A percentile compares a stretch with the other conserved stretches of the same genome.
Conservation (phyloP, 768 basidiomycete species). For the Boletus speciosus region DNA sequence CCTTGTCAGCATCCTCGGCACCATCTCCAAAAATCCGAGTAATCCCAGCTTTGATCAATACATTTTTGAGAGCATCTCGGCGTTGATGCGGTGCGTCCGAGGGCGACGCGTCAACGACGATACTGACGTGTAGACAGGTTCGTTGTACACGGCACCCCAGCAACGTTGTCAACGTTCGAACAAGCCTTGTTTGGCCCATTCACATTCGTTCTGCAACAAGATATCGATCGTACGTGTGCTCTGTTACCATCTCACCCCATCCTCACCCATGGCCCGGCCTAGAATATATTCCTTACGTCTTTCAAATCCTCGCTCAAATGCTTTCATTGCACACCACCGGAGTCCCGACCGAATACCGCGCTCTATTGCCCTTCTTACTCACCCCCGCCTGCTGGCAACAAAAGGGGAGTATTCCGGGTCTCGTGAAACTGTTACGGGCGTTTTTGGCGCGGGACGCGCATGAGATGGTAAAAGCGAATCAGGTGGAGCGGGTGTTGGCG, state of each 20-base stretch:
- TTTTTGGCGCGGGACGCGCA: constrained; percentile 70
- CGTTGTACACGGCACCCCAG: constrained; percentile 66
- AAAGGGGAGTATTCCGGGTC: constrained; percentile 90
- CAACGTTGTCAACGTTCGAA: constrained; percentile 74
- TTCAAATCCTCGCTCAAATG: constrained; percentile 96
- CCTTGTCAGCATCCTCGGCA: constrained; percentile 78
- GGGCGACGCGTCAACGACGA: not conserved
- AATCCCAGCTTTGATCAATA: constrained; percentile 98
- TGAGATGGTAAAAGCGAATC: constrained; percentile 65
- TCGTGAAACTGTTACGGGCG: constrained; percentile 83
- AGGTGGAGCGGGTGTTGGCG: constrained; percentile 76
- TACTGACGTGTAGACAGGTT: constrained; percentile 50
- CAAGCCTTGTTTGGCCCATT: constrained; percentile 80
- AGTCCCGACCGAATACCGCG: constrained; percentile 74
- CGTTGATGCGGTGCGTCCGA: constrained; percentile 69
- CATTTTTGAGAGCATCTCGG: constrained; percentile 95
- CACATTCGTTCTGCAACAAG: constrained; percentile 83
- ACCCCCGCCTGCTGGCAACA: constrained; percentile 88
- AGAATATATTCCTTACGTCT: constrained; percentile 96
- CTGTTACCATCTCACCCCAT: not conserved
- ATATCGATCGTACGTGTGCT: constrained; percentile 75
- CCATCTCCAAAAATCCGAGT: constrained; percentile 92
- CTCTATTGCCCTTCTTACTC: constrained; percentile 77
- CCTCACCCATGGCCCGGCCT: not conserved
- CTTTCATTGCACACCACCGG: constrained; percentile 70